phyloP scores from a whole-genome alignment of 768 basidiomycete genomes.

The Suillus americanus region DNA sequence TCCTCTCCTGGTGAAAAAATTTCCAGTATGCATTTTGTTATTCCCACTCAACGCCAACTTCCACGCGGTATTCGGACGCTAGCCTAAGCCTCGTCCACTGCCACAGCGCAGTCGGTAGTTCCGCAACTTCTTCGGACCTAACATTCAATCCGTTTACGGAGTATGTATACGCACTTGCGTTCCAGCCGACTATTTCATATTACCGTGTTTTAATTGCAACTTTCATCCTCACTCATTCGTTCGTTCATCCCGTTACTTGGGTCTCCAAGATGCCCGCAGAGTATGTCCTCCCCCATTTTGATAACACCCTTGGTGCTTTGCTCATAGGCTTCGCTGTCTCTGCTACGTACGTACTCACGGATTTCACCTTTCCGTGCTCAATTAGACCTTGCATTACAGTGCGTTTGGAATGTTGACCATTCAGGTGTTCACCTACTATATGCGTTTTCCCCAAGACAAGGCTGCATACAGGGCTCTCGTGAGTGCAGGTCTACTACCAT shows the following conservation, averaged over 20 bases:
- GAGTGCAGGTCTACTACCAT: conserved; percentile 26
- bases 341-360: conserved; percentile 25
- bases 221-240: conserved; percentile 2
- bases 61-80: not conserved
- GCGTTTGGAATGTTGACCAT: conserved; percentile 53
- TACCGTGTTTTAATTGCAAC: not conserved
- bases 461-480: conserved; percentile 50
- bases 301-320: conserved; percentile 59
- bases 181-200: not conserved
- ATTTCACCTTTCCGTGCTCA: not conserved
- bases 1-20: conserved; percentile 2
- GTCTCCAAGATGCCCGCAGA: conserved; percentile 17
- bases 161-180: conserved; percentile 5
- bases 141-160: conserved; percentile 8
- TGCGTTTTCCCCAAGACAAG: conserved; percentile 54
- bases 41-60: not conserved
- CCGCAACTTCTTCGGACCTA: conserved; percentile 9
- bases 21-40: not conserved
- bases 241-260: not conserved
- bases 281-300: conserved; percentile 19
- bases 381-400: conserved; percentile 33
- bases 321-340: conserved; percentile 59
- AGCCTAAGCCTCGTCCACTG: not conserved
- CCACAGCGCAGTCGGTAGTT: conserved; percentile 2
- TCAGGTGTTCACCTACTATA: conserved; percentile 56